Conservation (phyloP, 495 filamentous ascomycete genomes). For the Cercophora scortea region DNA sequence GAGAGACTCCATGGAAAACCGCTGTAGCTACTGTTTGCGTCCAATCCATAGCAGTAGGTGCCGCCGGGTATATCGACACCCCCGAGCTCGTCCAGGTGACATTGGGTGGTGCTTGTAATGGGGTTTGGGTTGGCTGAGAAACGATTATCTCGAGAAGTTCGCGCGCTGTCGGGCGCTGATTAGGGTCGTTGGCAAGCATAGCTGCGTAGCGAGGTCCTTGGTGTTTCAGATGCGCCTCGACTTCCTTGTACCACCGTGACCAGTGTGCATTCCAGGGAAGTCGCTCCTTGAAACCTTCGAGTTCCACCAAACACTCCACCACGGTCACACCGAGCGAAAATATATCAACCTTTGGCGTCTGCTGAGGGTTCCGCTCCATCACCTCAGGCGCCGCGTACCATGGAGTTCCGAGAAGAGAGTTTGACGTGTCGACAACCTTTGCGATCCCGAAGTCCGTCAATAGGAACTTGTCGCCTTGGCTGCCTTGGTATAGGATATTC, state of each 20-base stretch:
- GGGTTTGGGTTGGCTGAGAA: not conserved
- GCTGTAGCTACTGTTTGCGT: conserved; percentile 10
- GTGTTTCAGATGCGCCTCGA: conserved; percentile 4
- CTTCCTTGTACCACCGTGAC: conserved; percentile 7
- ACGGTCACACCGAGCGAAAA: conserved; percentile 6
- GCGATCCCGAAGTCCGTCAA: conserved; percentile 16
- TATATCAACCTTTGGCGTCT: conserved; percentile 12
- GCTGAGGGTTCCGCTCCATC: conserved; percentile 1
- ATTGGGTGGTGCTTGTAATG: conserved; percentile 4
- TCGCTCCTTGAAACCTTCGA: no score
- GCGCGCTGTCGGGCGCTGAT: conserved; percentile 14
- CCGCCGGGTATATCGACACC: conserved; percentile 11
- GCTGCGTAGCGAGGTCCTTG: not conserved
- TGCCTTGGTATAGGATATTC: conserved; percentile 8
- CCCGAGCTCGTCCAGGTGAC: conserved; percentile 6
- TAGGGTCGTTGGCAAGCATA: conserved; percentile 2
- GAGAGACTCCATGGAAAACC: conserved; percentile 9
- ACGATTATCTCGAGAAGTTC: conserved; percentile 5
- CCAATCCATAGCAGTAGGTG: conserved; percentile 7
- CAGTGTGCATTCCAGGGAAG: no score
- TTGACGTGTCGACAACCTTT: conserved; percentile 13
- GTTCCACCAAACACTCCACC: conserved; percentile 10
- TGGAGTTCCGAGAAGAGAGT: conserved; percentile 9
- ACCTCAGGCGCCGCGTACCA: conserved; percentile 12
- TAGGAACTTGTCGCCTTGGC: conserved; percentile 11